phyloP scores from a whole-genome alignment of 1,284 basidiomycete species.

The Trametes polyzona region DNA sequence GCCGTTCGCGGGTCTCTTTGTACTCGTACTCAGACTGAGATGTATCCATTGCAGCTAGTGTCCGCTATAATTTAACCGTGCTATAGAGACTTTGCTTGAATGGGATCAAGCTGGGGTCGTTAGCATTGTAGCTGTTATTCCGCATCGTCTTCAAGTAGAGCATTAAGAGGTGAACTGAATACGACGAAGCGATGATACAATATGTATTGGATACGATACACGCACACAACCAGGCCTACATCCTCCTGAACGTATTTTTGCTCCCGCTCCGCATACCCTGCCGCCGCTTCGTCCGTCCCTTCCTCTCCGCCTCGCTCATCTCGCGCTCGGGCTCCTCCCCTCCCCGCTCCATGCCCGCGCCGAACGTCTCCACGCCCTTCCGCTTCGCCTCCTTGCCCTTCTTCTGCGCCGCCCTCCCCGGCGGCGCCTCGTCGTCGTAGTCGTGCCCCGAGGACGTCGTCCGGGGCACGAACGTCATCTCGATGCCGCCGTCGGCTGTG shows the following conservation, averaged over 20 bases:
- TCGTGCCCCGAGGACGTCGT: constrained; percentile 37
- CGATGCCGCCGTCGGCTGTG: constrained; percentile 58
- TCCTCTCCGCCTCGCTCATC: constrained; percentile 60
- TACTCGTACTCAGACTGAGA: not conserved
- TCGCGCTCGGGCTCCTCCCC: constrained; percentile 50
- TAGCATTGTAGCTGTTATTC: too few relatives aligned
- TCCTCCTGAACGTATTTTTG: constrained; percentile 76
- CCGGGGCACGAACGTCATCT: constrained; percentile 69
- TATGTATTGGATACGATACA: too few relatives aligned
- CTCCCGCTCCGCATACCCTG: constrained; percentile 82
- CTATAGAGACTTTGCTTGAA: too few relatives aligned
- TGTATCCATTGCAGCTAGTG: constrained; percentile 8
- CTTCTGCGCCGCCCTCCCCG: constrained; percentile 30
- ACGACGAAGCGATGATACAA: not conserved
- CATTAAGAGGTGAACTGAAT: too few relatives aligned
- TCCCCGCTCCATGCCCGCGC: constrained; percentile 84
- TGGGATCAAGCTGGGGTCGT: not conserved
- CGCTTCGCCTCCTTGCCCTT: constrained; percentile 44
- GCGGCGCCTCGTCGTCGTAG: constrained; percentile 38
- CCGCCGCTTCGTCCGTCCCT: constrained; percentile 73
- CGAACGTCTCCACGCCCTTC: constrained; percentile 80
- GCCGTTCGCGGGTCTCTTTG: not conserved
- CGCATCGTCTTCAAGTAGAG: too few relatives aligned
- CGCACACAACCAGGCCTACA: constrained; percentile 26
- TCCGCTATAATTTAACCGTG: not conserved